Evolutionary conservation across 2,329 filamentous ascomycete species (phyloP), one percentile per base, ranked within the genome.

Genomic region (Cladophialophora bantiana): DNA sequence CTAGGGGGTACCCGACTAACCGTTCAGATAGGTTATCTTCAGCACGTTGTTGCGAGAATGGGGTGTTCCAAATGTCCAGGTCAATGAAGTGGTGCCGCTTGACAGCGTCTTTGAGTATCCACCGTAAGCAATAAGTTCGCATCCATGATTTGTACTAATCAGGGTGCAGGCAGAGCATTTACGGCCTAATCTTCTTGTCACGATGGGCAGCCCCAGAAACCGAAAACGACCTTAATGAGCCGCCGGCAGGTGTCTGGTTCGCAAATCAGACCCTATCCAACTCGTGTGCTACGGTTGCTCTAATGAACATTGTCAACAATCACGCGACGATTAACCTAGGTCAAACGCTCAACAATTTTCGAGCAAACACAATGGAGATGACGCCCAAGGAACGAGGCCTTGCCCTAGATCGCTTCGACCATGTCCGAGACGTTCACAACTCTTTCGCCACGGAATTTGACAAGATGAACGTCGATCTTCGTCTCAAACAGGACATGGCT

Each of bases 261-360:
- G 93, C 94, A 34, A 97, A 97, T 74, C 94, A 94, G 89, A 93
- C 91, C 0, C 90, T 88, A 0, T 85, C 87, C 63, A 96, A 96
- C 77, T 90, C 93, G 32, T 99, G 95, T 78, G 95, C 93, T 20
- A 95, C 92, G n/a, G 88, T 97, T 54, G 93, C 95, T 3, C 83
- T 98, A 71, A 85, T 97, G 73, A 98, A 98, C 74, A 96, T 97
- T 67, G 82, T 97, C 75, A 96, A 97, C 86, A 98, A 98, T 75
- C 84, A 89, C 31, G 81, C 86, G 0, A 83, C 82, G 0, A 78
- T 93, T 3, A 80, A 88, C 10, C 84, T 97, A 5, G 93, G 93
- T 3, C 79, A 86, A n/a, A 83, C 89, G 66, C 84, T 98, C 1
- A 78, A 83, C 34, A 79, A 83, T 13, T 96, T 98, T 81, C 94